Percentiles rank a stretch among this genome's conserved stretches.
These are phyloP conservation scores for Curvularia sp. DNA, from an alignment of 2,329 filamentous ascomycete species.

Conservation along the genomic window DNA sequence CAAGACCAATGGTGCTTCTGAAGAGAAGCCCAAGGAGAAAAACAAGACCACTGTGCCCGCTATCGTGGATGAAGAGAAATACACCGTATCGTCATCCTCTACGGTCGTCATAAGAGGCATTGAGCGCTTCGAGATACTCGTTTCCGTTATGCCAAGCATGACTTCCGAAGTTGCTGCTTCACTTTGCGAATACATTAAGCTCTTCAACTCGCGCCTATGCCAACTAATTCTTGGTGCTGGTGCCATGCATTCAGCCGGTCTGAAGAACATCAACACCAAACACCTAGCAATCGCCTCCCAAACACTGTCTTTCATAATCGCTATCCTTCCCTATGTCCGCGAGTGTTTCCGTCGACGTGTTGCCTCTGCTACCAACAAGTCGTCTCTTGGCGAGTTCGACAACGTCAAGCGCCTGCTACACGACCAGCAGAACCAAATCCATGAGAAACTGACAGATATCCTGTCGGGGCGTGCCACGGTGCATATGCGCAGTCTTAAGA, in stretches of 20 bases:
- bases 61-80: constrained; percentile 82
- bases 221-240: constrained; percentile 95
- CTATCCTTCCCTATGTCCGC: constrained; percentile 85
- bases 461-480: constrained; percentile 79
- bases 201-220: constrained; percentile 96
- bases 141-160: constrained; percentile 87
- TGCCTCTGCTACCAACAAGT: constrained; percentile 53
- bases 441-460: constrained; percentile 92
- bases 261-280: constrained; percentile 91
- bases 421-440: constrained; percentile 88
- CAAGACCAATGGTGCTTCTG: constrained; percentile 43
- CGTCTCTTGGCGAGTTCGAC: constrained; percentile 79
- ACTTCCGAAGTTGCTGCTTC: constrained; percentile 80
- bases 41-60: constrained; percentile 65
- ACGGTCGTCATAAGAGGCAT: constrained; percentile 82
- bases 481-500: constrained; percentile 77
- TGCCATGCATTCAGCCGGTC: constrained; percentile 83
- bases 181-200: constrained; percentile 83
- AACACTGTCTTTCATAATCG: constrained; percentile 84
- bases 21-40: constrained; percentile 42
- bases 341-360: constrained; percentile 85
- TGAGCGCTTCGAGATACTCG: constrained; percentile 81
- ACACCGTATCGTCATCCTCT: constrained; percentile 84
- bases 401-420: constrained; percentile 83
- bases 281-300: constrained; percentile 92